These are phyloP conservation scores for Crinitomyces ghanaensis DNA, from an alignment of 805 yeast genomes.

Conservation along the genomic window DNA sequence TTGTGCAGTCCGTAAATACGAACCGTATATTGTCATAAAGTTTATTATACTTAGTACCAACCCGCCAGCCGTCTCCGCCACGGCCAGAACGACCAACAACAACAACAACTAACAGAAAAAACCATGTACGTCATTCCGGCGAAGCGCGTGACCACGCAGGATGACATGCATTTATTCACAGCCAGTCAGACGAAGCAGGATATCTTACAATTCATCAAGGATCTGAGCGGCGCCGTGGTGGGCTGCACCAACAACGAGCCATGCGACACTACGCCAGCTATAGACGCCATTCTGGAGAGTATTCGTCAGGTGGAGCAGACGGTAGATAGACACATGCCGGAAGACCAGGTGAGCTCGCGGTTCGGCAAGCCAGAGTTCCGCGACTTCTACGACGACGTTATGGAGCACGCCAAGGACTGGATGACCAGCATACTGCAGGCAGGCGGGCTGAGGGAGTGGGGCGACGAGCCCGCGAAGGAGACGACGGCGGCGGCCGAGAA, in stretches of 20 bases:
- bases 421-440: conserved; percentile 5
- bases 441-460: background rate
- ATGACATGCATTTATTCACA: conserved; percentile 55
- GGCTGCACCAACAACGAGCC: conserved; percentile 47
- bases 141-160: conserved; percentile 40
- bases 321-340: conserved; percentile 54
- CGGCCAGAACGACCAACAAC: too few relatives aligned
- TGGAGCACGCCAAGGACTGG: conserved; percentile 19
- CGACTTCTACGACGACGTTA: conserved; percentile 64
- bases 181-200: conserved; percentile 38
- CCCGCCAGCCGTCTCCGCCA: too few relatives aligned
- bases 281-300: conserved; percentile 28
- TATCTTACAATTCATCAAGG: conserved; percentile 42
- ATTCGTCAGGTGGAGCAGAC: conserved; percentile 37
- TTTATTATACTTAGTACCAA: too few relatives aligned
- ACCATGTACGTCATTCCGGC: too few relatives aligned
- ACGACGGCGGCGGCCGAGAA: too few relatives aligned
- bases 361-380: conserved; percentile 88
- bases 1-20: too few relatives aligned
- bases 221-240: conserved; percentile 50
- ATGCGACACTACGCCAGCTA: conserved; percentile 23
- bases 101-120: too few relatives aligned
- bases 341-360: conserved; percentile 54
- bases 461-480: conserved; percentile 6
- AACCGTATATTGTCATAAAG: too few relatives aligned